A percentile compares a stretch with the other conserved stretches of the same genome.
Conservation (phyloP, 1,284 basidiomycete genomes). For the Laetiporus sulphureus region DNA sequence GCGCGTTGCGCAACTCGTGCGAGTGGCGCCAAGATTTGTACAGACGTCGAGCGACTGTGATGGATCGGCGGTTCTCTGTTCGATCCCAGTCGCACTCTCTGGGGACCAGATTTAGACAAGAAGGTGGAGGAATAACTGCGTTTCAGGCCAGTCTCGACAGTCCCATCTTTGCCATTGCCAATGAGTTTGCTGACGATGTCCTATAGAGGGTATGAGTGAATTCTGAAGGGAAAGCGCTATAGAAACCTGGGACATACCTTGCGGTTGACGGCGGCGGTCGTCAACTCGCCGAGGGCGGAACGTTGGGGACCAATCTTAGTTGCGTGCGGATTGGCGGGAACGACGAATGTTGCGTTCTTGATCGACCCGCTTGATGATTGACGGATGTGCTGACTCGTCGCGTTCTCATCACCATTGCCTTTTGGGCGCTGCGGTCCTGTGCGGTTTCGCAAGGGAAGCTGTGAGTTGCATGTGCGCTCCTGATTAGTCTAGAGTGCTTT, state of each 20-base stretch:
- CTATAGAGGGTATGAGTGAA: conserved; percentile 19
- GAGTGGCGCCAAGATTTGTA: conserved; percentile 20
- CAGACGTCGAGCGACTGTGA: conserved; percentile 32
- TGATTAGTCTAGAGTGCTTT: too few relatives aligned
- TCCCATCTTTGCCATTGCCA: conserved; percentile 42
- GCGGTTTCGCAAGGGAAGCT: conserved; percentile 35
- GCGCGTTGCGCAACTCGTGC: conserved; percentile 28
- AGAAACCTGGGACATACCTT: conserved; percentile 62
- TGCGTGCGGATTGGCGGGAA: conserved; percentile 23
- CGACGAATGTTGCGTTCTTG: conserved; percentile 36
- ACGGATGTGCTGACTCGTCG: conserved; percentile 54
- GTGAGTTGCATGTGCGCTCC: conserved; percentile 3
- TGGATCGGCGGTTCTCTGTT: conserved; percentile 35
- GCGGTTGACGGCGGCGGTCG: conserved; percentile 62
- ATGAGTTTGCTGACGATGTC: conserved; percentile 35
- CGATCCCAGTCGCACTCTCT: conserved; percentile 62
- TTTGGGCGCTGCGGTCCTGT: conserved; percentile 46
- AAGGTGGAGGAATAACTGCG: conserved; percentile 55
- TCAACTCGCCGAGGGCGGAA: conserved; percentile 66
- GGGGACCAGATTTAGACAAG: conserved; percentile 47
- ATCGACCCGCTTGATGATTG: conserved; percentile 44
- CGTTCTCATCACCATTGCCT: conserved; percentile 63
- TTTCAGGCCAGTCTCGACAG: conserved; percentile 49
- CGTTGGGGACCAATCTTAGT: conserved; percentile 43
- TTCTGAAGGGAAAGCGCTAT: background rate